Evolutionary conservation across 2,329 filamentous ascomycete genomes (phyloP).

Genomic region (Fusarium poae): DNA sequence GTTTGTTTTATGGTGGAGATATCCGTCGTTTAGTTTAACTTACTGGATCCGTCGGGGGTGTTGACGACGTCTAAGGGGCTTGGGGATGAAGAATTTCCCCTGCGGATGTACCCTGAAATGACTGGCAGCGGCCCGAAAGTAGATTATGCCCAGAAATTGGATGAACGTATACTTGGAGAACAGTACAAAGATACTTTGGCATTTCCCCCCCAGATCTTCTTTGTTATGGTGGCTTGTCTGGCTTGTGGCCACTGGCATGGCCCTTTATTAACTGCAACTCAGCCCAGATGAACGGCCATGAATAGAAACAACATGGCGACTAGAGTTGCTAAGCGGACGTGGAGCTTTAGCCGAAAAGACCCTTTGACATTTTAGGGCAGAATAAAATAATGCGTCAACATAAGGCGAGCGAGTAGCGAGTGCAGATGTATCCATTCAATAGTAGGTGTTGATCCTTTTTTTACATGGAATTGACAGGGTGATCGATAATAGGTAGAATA

Average conservation of each 20-base stretch:
- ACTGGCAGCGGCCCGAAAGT: slow-evolving; percentile 13
- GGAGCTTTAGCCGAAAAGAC: slow-evolving; percentile 27
- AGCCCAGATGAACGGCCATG: slow-evolving; percentile 23
- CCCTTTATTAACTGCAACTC: neutral
- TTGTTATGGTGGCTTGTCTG: slow-evolving; percentile 24
- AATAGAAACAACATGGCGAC: slow-evolving; percentile 34
- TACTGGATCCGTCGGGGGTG: slow-evolving; percentile 43
- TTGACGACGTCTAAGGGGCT: slow-evolving; percentile 44
- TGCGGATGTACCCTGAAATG: slow-evolving; percentile 20
- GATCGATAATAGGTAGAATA: slow-evolving; percentile 12
- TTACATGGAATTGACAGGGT: slow-evolving; percentile 22
- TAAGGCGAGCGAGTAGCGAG: neutral
- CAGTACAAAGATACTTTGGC: slow-evolving; percentile 6
- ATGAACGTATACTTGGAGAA: slow-evolving; percentile 14
- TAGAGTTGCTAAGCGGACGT: slow-evolving; percentile 19
- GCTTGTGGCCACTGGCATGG: slow-evolving; percentile 4
- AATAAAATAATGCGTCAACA: slow-evolving; percentile 4
- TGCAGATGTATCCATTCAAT: slow-evolving; percentile 5
- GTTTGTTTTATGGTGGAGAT: slow-evolving; percentile 8
- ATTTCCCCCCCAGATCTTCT: slow-evolving; percentile 18
- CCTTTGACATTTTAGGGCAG: slow-evolving; percentile 12
- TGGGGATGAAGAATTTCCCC: slow-evolving; percentile 25
- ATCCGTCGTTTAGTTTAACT: slow-evolving; percentile 52
- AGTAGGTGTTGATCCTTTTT: slow-evolving; percentile 34
- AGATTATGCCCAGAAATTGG: slow-evolving; percentile 2